Evolutionary conservation across 2,329 filamentous ascomycete genomes (phyloP), one percentile per base, ranked within the genome.

Genomic region (Botrytis fragariae): DNA sequence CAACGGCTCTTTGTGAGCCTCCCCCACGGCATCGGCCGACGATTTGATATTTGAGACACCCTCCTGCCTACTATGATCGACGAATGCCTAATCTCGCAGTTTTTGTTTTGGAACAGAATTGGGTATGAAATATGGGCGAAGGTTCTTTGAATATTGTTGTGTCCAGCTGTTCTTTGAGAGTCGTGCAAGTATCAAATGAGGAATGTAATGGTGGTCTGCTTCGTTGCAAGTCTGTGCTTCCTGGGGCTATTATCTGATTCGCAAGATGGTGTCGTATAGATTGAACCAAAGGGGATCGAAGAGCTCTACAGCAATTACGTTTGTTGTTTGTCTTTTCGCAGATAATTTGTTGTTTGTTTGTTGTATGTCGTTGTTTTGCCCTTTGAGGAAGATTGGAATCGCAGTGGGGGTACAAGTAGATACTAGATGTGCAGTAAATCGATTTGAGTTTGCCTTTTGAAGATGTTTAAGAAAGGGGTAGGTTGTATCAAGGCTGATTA

Each of bases 11-110:
- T 32, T 60, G 65, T 68, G 61, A 72, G 72, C 72, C 65, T 64
- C 65, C 72, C 72, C 72, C 61, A 60, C 71, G 71, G 71, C 72
- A 73, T 73, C 72, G 39, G 72, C 65, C 72, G 48, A 63, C 59
- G 51, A 63, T 64, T 35, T 39, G 32, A 68, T 72, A 25, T 29
- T 45, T 37, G 32, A 51, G 45, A 72, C 45, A 59, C 61, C 44
- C 69, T 57, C 65, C 48, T 48, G 37, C 65, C 65, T 42, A 22
- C 16, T 68, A 39, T 68, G 25, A n/a, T 57, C 48, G 35, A 68
- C 42, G n/a, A 32, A 57, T 57, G 18, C 9, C 37, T 57, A 42
- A 57, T 57, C 16, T 22, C 65, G 37, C 54, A 57, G 48, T 22
- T 57, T 42, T 18, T 57, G 25, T 57, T 3, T 25, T 42, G 54